These are phyloP conservation scores for Phytophthora podocarpi DNA, from an alignment of 352 stramenopile genomes.

Conservation along the genomic window DNA sequence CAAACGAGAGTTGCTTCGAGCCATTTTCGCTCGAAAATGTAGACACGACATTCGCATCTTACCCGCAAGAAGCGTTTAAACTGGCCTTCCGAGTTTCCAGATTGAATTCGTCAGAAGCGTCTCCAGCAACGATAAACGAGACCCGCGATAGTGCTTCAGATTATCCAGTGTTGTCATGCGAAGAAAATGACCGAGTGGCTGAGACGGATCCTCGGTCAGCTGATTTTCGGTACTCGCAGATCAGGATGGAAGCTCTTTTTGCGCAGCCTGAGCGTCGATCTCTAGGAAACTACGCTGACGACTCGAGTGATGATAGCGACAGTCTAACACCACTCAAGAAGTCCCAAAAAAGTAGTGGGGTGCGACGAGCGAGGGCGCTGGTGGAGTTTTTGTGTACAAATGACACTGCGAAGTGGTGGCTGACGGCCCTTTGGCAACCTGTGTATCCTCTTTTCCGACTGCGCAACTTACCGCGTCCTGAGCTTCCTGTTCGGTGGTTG, in stretches of 20 bases:
- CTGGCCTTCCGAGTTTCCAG: slow-evolving; percentile 64
- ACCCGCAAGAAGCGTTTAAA: slow-evolving; percentile 61
- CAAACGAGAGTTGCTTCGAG: slow-evolving; percentile 53
- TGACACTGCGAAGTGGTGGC: slow-evolving; percentile 30
- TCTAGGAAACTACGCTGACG: slow-evolving; percentile 12
- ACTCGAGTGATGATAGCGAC: slow-evolving; percentile 34
- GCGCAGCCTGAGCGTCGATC: slow-evolving; percentile 35
- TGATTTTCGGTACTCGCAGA: slow-evolving; percentile 76
- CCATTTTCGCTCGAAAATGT: slow-evolving; percentile 33
- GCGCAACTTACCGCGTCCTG: slow-evolving; percentile 46
- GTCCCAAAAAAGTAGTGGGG: slow-evolving; percentile 1
- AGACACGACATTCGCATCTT: slow-evolving; percentile 38
- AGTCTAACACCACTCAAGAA: slow-evolving; percentile 29
- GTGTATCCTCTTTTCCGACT: slow-evolving; percentile 68
- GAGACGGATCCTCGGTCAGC: slow-evolving; percentile 56
- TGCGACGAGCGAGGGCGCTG: slow-evolving; percentile 28
- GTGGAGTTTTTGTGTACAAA: slow-evolving; percentile 36
- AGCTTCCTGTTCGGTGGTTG: slow-evolving; percentile 39
- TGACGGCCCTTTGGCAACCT: slow-evolving; percentile 43
- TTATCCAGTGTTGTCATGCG: neutral
- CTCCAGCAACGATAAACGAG: slow-evolving; percentile 2
- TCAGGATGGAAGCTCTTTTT: slow-evolving; percentile 82
- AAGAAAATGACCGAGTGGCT: slow-evolving; percentile 26
- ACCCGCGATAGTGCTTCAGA: neutral
- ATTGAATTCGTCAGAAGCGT: slow-evolving; percentile 10